Evolutionary conservation across 2,329 filamentous ascomycete species (phyloP).

Genomic region (Nectriaceae sp.): DNA sequence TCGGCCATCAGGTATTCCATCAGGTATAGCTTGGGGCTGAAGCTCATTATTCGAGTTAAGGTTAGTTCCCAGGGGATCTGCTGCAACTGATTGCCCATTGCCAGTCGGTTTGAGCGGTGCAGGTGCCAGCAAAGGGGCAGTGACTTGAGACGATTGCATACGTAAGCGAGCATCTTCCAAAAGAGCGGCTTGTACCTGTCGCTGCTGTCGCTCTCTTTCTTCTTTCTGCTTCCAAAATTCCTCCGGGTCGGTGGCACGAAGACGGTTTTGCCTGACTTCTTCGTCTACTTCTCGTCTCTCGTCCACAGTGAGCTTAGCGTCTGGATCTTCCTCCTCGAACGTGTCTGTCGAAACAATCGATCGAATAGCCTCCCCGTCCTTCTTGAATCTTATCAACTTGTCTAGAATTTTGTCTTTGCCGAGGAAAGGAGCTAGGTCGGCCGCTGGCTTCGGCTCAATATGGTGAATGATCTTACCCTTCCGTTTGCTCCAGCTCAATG

Average conservation of each 20-base stretch:
- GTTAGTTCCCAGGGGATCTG: no score
- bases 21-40: no score
- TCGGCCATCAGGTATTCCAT: no score
- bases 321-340: slow-evolving; percentile 69
- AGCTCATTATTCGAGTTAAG: no score
- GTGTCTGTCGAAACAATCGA: slow-evolving; percentile 69
- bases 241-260: slow-evolving; percentile 35
- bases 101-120: no score
- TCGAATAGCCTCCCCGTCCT: slow-evolving; percentile 44
- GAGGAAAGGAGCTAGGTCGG: slow-evolving; percentile 52
- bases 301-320: slow-evolving; percentile 55
- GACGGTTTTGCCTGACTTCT: slow-evolving; percentile 20
- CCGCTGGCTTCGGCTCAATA: slow-evolving; percentile 52
- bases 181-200: no score
- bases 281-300: slow-evolving; percentile 57
- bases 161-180: no score
- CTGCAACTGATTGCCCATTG: no score
- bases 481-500: slow-evolving; percentile 64
- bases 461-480: slow-evolving; percentile 59
- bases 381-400: slow-evolving; percentile 42
- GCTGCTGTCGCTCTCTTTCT: neutral
- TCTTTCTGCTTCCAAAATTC: slow-evolving; percentile 29
- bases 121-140: no score
- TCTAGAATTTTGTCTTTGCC: slow-evolving; percentile 67
- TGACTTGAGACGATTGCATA: no score